phyloP scores from a whole-genome alignment of 345 rosid species.

The Rhodomyrtus tomentosa region DNA sequence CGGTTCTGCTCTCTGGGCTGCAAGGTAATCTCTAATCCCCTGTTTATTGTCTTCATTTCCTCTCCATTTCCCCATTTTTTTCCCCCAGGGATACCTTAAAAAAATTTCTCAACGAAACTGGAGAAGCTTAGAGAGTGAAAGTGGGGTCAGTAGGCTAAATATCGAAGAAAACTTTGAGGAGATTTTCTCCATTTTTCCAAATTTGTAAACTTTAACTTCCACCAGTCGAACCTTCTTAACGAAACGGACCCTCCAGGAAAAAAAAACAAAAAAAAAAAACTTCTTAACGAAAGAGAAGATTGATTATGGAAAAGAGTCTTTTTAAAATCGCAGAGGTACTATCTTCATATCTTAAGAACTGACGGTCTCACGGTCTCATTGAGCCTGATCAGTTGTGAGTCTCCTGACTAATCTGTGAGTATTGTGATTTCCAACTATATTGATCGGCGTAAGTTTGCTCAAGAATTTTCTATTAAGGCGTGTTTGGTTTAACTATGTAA shows the following conservation, averaged over 20 bases:
- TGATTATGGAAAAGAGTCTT: not conserved
- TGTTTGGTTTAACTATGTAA: not conserved
- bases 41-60: not conserved
- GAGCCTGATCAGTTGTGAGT: not conserved
- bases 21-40: conserved; percentile 28
- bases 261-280: too few relatives aligned
- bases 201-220: not conserved
- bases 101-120: not conserved
- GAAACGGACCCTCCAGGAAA: too few relatives aligned
- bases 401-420: not conserved
- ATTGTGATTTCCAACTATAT: not conserved
- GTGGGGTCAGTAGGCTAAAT: not conserved
- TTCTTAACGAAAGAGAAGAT: not conserved
- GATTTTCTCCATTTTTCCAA: not conserved
- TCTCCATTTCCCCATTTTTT: not conserved
- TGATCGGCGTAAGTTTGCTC: not conserved
- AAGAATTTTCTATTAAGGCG: not conserved
- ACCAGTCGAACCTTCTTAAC: not conserved
- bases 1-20: conserved; percentile 58
- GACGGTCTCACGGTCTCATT: not conserved
- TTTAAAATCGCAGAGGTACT: not conserved
- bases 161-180: not conserved
- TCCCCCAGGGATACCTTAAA: not conserved
- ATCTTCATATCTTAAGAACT: not conserved
- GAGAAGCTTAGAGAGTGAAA: not conserved